Conservation (phyloP, 176 grass and related monocot species). For the Typha latifolia region DNA sequence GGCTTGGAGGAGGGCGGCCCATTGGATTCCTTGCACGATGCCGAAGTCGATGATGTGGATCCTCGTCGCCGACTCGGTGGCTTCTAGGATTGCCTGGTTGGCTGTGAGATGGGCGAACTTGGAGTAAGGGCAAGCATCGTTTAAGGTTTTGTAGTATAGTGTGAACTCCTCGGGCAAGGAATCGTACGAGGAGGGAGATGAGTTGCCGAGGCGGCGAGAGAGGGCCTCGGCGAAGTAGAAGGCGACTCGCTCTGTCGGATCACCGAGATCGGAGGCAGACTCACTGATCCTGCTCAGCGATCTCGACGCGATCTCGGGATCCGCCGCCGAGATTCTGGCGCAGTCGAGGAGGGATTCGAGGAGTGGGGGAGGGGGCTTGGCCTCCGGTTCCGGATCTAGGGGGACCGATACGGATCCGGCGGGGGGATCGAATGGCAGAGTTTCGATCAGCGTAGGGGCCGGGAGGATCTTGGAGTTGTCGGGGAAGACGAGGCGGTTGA, state of each 20-base stretch:
- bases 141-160: conserved; percentile 86
- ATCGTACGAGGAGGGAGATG: conserved; percentile 2
- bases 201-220: conserved; percentile 30
- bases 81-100: conserved; percentile 97
- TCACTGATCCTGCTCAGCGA: conserved; percentile 50
- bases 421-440: conserved; percentile 18
- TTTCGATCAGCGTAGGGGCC: conserved; percentile 3
- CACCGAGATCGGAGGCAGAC: conserved; percentile 41
- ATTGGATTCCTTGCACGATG: conserved; percentile 88
- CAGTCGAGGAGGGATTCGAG: conserved; percentile 55
- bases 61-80: conserved; percentile 50
- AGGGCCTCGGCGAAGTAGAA: conserved; percentile 93
- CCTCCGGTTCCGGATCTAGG: conserved; percentile 2
- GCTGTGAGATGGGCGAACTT: conserved; percentile 97
- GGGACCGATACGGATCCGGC: not conserved
- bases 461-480: conserved; percentile 9
- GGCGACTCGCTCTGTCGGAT: conserved; percentile 75
- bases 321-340: conserved; percentile 38
- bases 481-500: conserved; percentile 14
- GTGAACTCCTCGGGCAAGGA: conserved; percentile 63
- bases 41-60: conserved; percentile 97
- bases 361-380: conserved; percentile 15
- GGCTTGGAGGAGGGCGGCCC: conserved; percentile 93
- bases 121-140: conserved; percentile 95
- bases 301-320: conserved; percentile 39